phyloP scores from a whole-genome alignment of 768 basidiomycete species.

The Suillus placidus region DNA sequence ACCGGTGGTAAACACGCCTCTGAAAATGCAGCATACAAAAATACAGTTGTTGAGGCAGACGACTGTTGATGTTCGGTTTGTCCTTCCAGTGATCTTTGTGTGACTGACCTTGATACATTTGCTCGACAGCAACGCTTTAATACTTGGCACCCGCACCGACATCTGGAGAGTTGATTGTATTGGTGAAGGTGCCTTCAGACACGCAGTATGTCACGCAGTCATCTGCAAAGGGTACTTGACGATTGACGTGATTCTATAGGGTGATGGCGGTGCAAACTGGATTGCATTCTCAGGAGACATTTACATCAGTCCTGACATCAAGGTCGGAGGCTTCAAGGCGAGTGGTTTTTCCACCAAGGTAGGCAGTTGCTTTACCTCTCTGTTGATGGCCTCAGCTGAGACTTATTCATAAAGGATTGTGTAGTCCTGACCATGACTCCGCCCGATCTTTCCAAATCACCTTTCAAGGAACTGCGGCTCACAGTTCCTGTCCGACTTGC shows the following conservation, averaged over 20 bases:
- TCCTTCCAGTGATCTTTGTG: neutral
- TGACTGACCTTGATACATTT: constrained; percentile 5
- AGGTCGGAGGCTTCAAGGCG: constrained; percentile 64
- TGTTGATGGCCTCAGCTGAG: constrained; percentile 9
- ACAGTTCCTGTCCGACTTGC: constrained; percentile 65
- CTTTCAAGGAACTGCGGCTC: constrained; percentile 62
- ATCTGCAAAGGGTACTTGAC: neutral
- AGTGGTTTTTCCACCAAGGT: constrained; percentile 69
- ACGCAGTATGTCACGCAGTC: constrained; percentile 45
- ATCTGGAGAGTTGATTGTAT: constrained; percentile 71
- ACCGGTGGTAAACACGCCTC: constrained; percentile 43
- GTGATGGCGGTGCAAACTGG: constrained; percentile 62
- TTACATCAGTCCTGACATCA: constrained; percentile 47
- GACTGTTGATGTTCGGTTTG: constrained; percentile 62
- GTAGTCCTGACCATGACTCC: constrained; percentile 64
- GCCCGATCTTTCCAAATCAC: constrained; percentile 52
- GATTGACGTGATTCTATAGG: constrained; percentile 38
- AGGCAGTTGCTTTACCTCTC: constrained; percentile 15
- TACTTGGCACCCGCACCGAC: constrained; percentile 61
- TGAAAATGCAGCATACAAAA: constrained; percentile 44
- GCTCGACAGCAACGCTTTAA: constrained; percentile 44
- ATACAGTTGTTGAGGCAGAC: constrained; percentile 69
- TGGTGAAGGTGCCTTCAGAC: constrained; percentile 63
- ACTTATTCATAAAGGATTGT: constrained; percentile 54
- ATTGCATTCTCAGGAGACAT: constrained; percentile 67